phyloP scores from a whole-genome alignment of 2,329 filamentous ascomycete species.

The Aspergillus aculeatus region DNA sequence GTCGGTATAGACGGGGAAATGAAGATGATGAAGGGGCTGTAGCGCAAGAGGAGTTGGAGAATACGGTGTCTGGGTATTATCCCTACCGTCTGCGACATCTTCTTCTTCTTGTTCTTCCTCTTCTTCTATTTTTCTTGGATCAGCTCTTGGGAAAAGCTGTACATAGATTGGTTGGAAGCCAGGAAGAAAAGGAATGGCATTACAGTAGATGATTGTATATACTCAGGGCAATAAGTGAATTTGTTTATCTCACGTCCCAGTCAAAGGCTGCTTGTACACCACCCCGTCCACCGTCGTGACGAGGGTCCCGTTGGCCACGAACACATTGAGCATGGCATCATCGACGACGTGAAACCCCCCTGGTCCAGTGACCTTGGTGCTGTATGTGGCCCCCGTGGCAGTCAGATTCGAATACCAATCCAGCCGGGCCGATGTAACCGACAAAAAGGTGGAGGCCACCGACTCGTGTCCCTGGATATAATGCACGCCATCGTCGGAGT shows the following conservation, averaged over 20 bases:
- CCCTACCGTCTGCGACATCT: no score
- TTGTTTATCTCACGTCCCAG: conserved; percentile 23
- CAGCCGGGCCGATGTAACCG: conserved; percentile 27
- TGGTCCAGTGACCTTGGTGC: conserved; percentile 41
- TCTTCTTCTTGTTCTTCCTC: no score
- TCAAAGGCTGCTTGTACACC: conserved; percentile 40
- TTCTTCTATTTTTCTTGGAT: no score
- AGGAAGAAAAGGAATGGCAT: no score
- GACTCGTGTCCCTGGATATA: conserved; percentile 38
- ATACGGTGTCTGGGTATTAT: no score
- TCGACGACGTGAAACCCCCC: conserved; percentile 43
- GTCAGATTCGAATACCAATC: conserved; percentile 44
- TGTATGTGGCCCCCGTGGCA: conserved; percentile 30
- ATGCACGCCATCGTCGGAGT: conserved; percentile 36
- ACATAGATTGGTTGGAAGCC: no score
- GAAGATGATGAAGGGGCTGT: no score
- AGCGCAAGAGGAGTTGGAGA: no score
- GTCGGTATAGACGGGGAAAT: not conserved
- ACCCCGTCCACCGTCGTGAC: conserved; percentile 39
- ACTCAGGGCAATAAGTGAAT: no score
- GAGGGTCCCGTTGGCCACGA: conserved; percentile 44
- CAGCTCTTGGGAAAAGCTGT: no score
- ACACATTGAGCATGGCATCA: conserved; percentile 41
- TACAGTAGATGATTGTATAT: no score
- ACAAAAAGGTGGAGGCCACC: conserved; percentile 26